Evolutionary conservation across 1,284 basidiomycete species (phyloP), one percentile per base, ranked within the genome.

Genomic region (Leccinum laetum): DNA sequence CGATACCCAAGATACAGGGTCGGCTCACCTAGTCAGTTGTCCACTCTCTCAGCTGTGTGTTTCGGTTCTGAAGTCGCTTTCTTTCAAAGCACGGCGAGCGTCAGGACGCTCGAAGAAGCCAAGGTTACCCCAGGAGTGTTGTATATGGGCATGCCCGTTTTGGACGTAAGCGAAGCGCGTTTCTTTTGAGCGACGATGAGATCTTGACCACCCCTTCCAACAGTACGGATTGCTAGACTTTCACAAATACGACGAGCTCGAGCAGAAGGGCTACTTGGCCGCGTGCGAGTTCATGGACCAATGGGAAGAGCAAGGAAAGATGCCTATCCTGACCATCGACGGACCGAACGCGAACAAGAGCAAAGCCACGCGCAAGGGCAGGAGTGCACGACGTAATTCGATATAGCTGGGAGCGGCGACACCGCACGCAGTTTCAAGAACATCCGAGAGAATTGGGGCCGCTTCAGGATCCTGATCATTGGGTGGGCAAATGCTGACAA

Each of bases 1-100:
- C 92, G 16, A 98, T 99, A 76, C 95, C 98, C 1, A 97, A 99
- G 75, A 95, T 99, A 62, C 98, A 99, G 74, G 92, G 93, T 72
- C 89, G 98, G 16, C 83, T 99, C 61, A 95, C 97, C 61, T 99
- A 99, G 95, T 97, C 72, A 69, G 94, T 73, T 16, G 13, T 37
- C 32, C 56, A 29, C 8, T 29, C 29, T 29, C 26, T 26, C 26
- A 21, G 21, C 21, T 29, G 29, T 29, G 29, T 29, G 21, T 21
- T 29, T 2, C 35, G 44, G 24, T 35, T 63, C 16, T 65, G 10
- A 55, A 41, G n/a, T 61, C 64, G 56, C 56, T 64, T 41, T 57
- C 61, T 37, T 41, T 53, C 1, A 2, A 62, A 97, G 95, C 79
- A 97, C 98, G 1, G 97, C 97, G 67, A 96, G 94, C 68, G 95